Conservation (phyloP, 176 grass and related monocot species). For the Oryza glaberrima region DNA sequence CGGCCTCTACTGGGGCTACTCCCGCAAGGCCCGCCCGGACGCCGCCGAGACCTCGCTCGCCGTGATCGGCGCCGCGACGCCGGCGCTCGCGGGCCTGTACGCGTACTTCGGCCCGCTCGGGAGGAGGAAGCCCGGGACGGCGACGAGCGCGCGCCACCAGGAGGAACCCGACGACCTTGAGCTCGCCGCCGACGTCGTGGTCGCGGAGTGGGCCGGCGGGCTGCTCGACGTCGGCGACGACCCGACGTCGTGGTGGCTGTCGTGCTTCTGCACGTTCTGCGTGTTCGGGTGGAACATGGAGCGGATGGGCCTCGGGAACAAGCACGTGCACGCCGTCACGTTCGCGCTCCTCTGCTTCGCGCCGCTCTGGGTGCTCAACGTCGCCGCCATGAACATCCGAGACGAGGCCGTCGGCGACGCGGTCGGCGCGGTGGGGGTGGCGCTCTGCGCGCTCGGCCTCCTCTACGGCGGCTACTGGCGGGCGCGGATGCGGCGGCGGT, state of each 20-base stretch:
- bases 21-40: slow-evolving; percentile 44
- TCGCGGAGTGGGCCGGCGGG: slow-evolving; percentile 54
- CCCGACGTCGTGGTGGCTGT: slow-evolving; percentile 51
- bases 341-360: slow-evolving; percentile 73
- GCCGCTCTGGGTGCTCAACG: slow-evolving; percentile 73
- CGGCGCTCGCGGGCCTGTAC: slow-evolving; percentile 59
- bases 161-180: slow-evolving; percentile 36
- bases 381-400: slow-evolving; percentile 62
- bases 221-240: slow-evolving; percentile 66
- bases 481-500: slow-evolving; percentile 59
- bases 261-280: slow-evolving; percentile 67
- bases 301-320: slow-evolving; percentile 73
- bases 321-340: slow-evolving; percentile 57
- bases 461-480: slow-evolving; percentile 80
- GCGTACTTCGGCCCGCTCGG: slow-evolving; percentile 57
- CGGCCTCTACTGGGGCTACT: slow-evolving; percentile 66
- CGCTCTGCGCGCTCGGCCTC: slow-evolving; percentile 60
- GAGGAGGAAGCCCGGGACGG: slow-evolving; percentile 43
- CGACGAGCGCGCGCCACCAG: slow-evolving; percentile 35
- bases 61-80: slow-evolving; percentile 45
- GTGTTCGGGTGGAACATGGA: slow-evolving; percentile 94
- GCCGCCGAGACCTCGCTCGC: slow-evolving; percentile 44
- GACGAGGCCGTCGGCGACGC: slow-evolving; percentile 44
- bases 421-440: slow-evolving; percentile 46
- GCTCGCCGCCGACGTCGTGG: background rate